phyloP scores from a whole-genome alignment of 2,329 filamentous ascomycete genomes.

The Rosellinia necatrix region DNA sequence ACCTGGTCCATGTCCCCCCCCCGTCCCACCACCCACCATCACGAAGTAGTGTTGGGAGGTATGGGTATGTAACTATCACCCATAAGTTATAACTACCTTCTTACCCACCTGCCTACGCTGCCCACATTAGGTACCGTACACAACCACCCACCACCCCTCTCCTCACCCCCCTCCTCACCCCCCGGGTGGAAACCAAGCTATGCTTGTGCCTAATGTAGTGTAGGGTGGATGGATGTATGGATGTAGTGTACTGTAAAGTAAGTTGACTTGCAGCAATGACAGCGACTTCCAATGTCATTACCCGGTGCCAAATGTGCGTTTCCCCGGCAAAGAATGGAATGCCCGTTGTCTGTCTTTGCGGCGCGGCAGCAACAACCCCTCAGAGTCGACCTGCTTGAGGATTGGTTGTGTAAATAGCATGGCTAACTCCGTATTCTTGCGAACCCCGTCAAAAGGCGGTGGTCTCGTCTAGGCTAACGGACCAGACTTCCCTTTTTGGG shows the following conservation, averaged over 20 bases:
- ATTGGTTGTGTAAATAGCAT: not conserved
- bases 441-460: constrained; percentile 4
- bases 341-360: not conserved
- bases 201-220: too few relatives aligned
- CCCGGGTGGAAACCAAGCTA: too few relatives aligned
- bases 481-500: constrained; percentile 23
- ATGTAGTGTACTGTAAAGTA: too few relatives aligned
- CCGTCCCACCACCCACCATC: too few relatives aligned
- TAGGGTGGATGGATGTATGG: too few relatives aligned
- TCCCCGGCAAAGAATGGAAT: not conserved
- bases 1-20: not conserved
- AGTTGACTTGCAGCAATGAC: not conserved
- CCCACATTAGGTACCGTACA: too few relatives aligned
- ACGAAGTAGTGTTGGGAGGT: too few relatives aligned
- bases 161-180: too few relatives aligned
- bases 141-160: too few relatives aligned
- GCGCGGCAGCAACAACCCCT: not conserved
- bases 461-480: constrained; percentile 13
- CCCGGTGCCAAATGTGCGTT: not conserved
- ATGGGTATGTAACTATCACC: too few relatives aligned
- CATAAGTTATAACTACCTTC: too few relatives aligned
- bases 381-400: not conserved
- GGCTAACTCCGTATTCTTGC: not conserved
- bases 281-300: not conserved
- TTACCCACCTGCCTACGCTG: too few relatives aligned